These are phyloP conservation scores for Suhomyces bribrorum DNA, from an alignment of 1,139 yeast genomes.

Conservation along the genomic window DNA sequence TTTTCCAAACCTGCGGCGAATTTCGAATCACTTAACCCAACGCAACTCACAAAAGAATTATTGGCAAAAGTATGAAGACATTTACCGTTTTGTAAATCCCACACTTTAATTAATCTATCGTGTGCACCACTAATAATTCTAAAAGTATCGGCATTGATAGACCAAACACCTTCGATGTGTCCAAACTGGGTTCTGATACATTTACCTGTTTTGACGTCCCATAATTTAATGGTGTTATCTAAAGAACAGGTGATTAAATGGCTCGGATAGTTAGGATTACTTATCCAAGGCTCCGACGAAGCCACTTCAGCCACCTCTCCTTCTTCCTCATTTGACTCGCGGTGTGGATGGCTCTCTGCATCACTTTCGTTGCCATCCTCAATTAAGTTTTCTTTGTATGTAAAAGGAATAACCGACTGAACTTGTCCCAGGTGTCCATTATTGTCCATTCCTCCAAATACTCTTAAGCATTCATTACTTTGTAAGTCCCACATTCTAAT, in stretches of 20 bases:
- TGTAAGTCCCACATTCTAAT: slow-evolving; percentile 92
- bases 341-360: slow-evolving; percentile 18
- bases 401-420: slow-evolving; percentile 84
- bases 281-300: slow-evolving; percentile 24
- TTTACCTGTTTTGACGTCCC: slow-evolving; percentile 86
- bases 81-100: slow-evolving; percentile 94
- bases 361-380: slow-evolving; percentile 41
- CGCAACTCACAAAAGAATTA: slow-evolving; percentile 77
- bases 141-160: slow-evolving; percentile 91
- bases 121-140: slow-evolving; percentile 93
- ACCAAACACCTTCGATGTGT: slow-evolving; percentile 97
- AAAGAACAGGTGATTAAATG: slow-evolving; percentile 84
- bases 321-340: not conserved
- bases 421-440: slow-evolving; percentile 84
- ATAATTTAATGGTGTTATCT: slow-evolving; percentile 89
- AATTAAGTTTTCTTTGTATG: slow-evolving; percentile 54
- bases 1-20: slow-evolving; percentile 89
- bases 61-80: slow-evolving; percentile 90
- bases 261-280: slow-evolving; percentile 58
- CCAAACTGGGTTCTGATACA: slow-evolving; percentile 95
- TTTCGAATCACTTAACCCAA: slow-evolving; percentile 84
- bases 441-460: slow-evolving; percentile 73
- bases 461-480: slow-evolving; percentile 74
- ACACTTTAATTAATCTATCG: slow-evolving; percentile 83
- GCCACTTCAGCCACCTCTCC: slow-evolving; percentile 30